Evolutionary conservation across 495 filamentous ascomycete species (phyloP), one percentile per base, ranked within the genome.

Genomic region (Xylaria scruposa): DNA sequence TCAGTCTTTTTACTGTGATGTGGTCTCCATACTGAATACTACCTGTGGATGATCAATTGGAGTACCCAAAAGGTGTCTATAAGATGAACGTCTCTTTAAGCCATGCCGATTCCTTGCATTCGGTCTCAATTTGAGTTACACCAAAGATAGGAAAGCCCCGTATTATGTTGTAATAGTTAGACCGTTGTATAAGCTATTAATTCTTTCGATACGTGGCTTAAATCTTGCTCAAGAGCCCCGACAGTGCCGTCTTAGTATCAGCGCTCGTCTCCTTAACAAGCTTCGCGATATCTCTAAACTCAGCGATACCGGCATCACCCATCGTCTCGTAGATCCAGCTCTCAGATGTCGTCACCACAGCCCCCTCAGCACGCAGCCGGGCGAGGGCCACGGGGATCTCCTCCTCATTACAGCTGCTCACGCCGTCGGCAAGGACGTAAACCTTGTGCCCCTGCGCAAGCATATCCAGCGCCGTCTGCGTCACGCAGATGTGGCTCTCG

Each of bases 401-500:
- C 78, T 92, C 90, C 26, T 83, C 79, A 81, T 97, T 96, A 76
- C 92, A 91, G 81, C 91, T 94, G 73, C 91, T 94, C 31, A 98
- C 94, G 42, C 90, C 96, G 82, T 99, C 96, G n/a, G 94, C 93
- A 9, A 98, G 81, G 5, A 98, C 82, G 76, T 97, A 97, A 9
- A 98, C 95, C 56, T 87, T 82, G 80, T 97, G 93, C 0, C 93
- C 94, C 1, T 87, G 86, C 58, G 79, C 81, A 5, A 97, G 79
- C 31, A 97, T 78, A 81, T 98, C 96, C 2, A 98, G 85, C 38
- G 92, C 89, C 29, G 95, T 98, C 84, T 98, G 95, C 72, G 93
- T 93, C 3, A 99, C 90, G 82, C 96, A 99, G 77, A 99, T 95
- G 79, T 99, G 96, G 31, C 88, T 87, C 81, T 99, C 96, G 76